Conservation (phyloP, 768 basidiomycete genomes). For the Lepiota venenata region DNA sequence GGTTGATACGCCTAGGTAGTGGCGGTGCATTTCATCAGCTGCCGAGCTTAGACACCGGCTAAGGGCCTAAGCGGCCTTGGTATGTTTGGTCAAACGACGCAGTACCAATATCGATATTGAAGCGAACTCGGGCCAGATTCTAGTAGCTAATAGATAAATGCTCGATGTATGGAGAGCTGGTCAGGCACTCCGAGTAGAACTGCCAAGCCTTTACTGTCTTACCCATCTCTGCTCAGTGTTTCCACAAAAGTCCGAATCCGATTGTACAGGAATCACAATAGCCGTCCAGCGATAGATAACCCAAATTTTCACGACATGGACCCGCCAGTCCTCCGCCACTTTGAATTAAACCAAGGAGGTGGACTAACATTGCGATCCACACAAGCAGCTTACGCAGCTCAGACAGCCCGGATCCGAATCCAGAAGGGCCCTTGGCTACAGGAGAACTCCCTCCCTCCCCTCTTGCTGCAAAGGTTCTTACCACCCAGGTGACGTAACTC, state of each 20-base stretch:
- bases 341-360: not conserved
- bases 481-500: not conserved
- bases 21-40: constrained; percentile 11
- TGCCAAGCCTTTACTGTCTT: not conserved
- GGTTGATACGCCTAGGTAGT: constrained; percentile 1
- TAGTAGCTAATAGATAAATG: not conserved
- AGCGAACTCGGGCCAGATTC: not conserved
- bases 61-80: not conserved
- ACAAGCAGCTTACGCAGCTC: too few relatives aligned
- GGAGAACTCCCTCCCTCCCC: too few relatives aligned
- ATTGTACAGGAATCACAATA: not conserved
- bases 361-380: too few relatives aligned
- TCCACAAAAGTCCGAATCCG: not conserved
- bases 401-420: too few relatives aligned
- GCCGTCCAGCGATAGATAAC: not conserved
- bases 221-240: constrained; percentile 1
- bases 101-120: not conserved
- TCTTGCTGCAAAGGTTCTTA: not conserved
- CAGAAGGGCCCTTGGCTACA: too few relatives aligned
- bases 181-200: not conserved
- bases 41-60: constrained; percentile 6
- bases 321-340: not conserved
- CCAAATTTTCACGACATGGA: not conserved
- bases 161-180: not conserved
- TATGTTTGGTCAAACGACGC: not conserved